These are phyloP conservation scores for Oryza nivara DNA, from an alignment of 176 grass and related monocot species.

Conservation along the genomic window DNA sequence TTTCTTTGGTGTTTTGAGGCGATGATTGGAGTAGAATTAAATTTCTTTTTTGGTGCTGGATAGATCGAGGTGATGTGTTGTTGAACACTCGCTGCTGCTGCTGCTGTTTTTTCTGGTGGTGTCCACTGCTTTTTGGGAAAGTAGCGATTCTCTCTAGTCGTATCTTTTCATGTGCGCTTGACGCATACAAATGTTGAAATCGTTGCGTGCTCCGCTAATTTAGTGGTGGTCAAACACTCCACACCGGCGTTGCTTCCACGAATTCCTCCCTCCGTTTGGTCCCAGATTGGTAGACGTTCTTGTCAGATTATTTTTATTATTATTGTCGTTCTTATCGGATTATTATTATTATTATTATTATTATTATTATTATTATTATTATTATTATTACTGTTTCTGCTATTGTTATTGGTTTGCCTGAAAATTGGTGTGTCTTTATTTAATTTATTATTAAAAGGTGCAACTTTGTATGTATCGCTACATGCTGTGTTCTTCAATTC, in stretches of 20 bases:
- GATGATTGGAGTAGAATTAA: background rate
- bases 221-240: background rate
- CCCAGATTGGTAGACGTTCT: background rate
- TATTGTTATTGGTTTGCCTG: background rate
- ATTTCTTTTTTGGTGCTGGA: background rate
- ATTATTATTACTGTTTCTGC: background rate
- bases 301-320: background rate
- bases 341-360: background rate
- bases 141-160: background rate
- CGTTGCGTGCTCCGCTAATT: conserved; percentile 15
- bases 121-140: conserved; percentile 23
- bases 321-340: background rate
- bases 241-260: conserved; percentile 23
- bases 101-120: background rate
- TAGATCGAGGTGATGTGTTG: background rate
- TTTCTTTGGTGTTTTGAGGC: too few relatives aligned
- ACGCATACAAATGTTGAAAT: background rate
- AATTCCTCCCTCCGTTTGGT: background rate
- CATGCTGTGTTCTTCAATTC: background rate
- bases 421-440: background rate
- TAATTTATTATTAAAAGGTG: background rate
- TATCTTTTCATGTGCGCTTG: background rate
- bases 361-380: background rate
- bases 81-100: background rate
- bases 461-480: background rate